phyloP scores from a whole-genome alignment of 331 rosid genomes.

The Erythrophleum ivorense region DNA sequence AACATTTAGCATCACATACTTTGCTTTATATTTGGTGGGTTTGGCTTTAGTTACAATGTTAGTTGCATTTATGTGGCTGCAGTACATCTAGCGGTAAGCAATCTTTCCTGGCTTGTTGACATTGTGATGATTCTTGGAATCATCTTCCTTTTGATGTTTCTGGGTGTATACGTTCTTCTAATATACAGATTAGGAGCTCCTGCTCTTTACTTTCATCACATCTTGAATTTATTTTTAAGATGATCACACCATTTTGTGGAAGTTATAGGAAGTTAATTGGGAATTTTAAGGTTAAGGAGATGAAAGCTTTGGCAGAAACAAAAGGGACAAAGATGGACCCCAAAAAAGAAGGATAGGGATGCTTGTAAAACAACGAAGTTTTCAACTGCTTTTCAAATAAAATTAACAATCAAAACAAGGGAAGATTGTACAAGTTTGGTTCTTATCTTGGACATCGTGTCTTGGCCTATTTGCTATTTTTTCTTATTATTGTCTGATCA shows the following conservation, averaged over 20 bases:
- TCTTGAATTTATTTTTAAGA: background rate
- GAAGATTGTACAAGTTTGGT: background rate
- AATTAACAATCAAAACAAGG: background rate
- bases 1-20: background rate
- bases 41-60: conserved; percentile 8
- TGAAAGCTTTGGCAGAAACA: background rate
- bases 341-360: background rate
- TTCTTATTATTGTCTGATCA: no score
- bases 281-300: background rate
- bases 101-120: background rate
- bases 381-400: background rate
- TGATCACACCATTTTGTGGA: background rate
- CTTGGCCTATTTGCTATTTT: background rate
- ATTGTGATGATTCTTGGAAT: background rate
- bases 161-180: conserved; percentile 3
- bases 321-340: background rate
- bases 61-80: conserved; percentile 19
- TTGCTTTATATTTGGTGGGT: conserved; percentile 16
- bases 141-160: background rate
- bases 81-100: background rate
- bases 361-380: background rate
- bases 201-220: background rate
- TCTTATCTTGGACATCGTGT: background rate
- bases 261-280: background rate
- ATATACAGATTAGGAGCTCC: background rate